Percentiles rank a stretch among this genome's conserved stretches.
Evolutionary conservation across 768 basidiomycete species (phyloP).

Genomic region (Tubosaeta sp.): DNA sequence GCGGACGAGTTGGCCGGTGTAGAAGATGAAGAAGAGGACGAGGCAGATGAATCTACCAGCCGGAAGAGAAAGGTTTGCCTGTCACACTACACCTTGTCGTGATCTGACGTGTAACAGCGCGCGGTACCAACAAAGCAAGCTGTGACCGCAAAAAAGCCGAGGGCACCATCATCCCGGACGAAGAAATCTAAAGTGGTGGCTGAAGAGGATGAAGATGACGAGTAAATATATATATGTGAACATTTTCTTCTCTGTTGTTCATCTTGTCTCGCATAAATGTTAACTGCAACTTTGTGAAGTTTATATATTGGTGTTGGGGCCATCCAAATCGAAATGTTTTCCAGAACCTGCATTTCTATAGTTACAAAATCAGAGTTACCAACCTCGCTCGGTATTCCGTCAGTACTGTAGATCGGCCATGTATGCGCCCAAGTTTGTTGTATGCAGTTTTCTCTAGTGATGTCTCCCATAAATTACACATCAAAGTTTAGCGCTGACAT

Average conservation of each 20-base stretch:
- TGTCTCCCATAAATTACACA: not conserved
- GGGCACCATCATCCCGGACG: constrained; percentile 22
- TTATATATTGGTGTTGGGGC: too few species aligned
- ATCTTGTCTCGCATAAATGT: constrained; percentile 4
- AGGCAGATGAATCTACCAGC: constrained; percentile 29
- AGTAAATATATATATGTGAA: constrained; percentile 11
- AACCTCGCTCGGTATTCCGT: not conserved
- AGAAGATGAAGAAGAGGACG: constrained; percentile 48
- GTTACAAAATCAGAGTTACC: not conserved
- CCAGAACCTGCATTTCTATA: not conserved
- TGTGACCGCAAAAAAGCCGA: constrained; percentile 39
- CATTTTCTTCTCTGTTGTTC: not conserved
- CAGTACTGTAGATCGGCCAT: not conserved
- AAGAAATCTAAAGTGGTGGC: constrained; percentile 45
- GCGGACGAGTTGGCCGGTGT: constrained; percentile 40
- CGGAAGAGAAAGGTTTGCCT: constrained; percentile 70
- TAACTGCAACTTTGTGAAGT: constrained; percentile 4
- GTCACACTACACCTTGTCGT: not conserved
- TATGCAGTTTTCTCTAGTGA: too few species aligned
- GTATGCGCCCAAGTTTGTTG: too few species aligned
- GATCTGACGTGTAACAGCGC: constrained; percentile 30
- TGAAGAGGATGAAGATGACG: constrained; percentile 40
- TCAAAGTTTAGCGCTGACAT: constrained; percentile 18
- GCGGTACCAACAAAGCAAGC: constrained; percentile 43
- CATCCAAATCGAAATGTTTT: not conserved